phyloP scores from a whole-genome alignment of 768 basidiomycete species.

The Boletellus ananiceps region DNA sequence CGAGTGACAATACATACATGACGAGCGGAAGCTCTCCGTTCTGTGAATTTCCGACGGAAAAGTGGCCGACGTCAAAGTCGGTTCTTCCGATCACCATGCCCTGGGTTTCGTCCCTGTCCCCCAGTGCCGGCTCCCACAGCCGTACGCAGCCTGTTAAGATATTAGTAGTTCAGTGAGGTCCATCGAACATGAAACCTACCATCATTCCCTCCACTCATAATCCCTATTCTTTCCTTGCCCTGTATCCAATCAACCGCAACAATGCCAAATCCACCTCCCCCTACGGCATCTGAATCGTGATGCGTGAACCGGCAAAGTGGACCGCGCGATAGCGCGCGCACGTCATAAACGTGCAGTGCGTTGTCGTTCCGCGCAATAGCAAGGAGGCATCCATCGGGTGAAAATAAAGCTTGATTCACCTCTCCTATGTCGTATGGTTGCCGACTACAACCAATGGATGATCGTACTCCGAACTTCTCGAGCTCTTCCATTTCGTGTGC shows the following conservation, averaged over 20 bases:
- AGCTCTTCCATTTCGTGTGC: slow-evolving; percentile 33
- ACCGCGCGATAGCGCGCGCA: slow-evolving; percentile 45
- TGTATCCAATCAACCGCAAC: slow-evolving; percentile 52
- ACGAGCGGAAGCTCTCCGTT: slow-evolving; percentile 52
- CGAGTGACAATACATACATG: slow-evolving; percentile 43
- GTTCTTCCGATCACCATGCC: slow-evolving; percentile 49
- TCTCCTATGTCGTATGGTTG: slow-evolving; percentile 31
- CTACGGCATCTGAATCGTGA: slow-evolving; percentile 29
- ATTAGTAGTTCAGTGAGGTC: neutral
- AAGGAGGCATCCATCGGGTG: slow-evolving; percentile 57
- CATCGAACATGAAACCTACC: slow-evolving; percentile 37
- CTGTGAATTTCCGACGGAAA: slow-evolving; percentile 53
- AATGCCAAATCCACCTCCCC: slow-evolving; percentile 42
- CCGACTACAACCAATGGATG: neutral
- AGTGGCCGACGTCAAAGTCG: slow-evolving; percentile 53
- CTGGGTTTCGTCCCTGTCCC: slow-evolving; percentile 36
- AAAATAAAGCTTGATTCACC: slow-evolving; percentile 49
- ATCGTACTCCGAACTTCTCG: slow-evolving; percentile 29
- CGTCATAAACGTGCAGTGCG: slow-evolving; percentile 56
- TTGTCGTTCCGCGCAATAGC: slow-evolving; percentile 61
- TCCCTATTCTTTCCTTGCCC: slow-evolving; percentile 38
- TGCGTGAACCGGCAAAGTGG: slow-evolving; percentile 50
- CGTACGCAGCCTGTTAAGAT: slow-evolving; percentile 52
- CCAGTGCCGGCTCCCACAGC: slow-evolving; percentile 56
- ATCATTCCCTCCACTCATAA: slow-evolving; percentile 61